Evolutionary conservation across 116 monocot species (phyloP), one percentile per base, ranked within the genome.

Genomic region (Cymodocea nodosa): DNA sequence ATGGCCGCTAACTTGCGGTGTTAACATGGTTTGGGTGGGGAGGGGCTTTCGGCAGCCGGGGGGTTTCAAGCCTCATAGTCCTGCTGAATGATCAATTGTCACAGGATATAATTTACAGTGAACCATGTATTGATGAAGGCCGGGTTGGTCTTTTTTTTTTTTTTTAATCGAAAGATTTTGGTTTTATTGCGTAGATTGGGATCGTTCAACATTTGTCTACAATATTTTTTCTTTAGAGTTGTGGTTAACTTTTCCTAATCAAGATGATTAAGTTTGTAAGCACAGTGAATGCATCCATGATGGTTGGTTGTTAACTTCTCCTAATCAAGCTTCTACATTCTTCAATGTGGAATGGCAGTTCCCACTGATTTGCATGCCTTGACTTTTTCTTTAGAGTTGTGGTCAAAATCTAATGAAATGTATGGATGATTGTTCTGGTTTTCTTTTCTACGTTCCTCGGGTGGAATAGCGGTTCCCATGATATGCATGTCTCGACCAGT

Each of bases 21-120:
- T 36, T n/a, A 61, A 62, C 36, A 62, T 62, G n/a, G 35, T 35
- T n/a, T 44, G 44, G 44, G 44, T 44, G 44, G 5, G 56, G 58
- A 44, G 44, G 25, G 23, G 5, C 2, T 23, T 23, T 58, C 24
- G 23, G 20, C 58, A 2, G 7, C 2, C n/a, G 56, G 23, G 25
- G 58, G 58, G 25, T 58, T 58, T 58, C 23, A 11, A 17, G 36
- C 36, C 34, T n/a, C 8, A 37, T 19, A 18, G 36, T 18, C n/a
- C 62, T 56, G 56, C 61, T 35, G 62, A 62, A 37, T 62, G 36
- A 62, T 62, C 36, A 62, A 62, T 62, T 62, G 36, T 37, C 15
- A 36, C 62, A 15, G 37, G 23, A 62, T 37, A 37, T 18, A 25
- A 54, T n/a, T 18, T 62, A 25, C 13, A 62, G 62, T 62, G 36